Evolutionary conservation across 192 early-diverging fungal genomes (phyloP).

Genomic region (Allomyces macrogynus): DNA sequence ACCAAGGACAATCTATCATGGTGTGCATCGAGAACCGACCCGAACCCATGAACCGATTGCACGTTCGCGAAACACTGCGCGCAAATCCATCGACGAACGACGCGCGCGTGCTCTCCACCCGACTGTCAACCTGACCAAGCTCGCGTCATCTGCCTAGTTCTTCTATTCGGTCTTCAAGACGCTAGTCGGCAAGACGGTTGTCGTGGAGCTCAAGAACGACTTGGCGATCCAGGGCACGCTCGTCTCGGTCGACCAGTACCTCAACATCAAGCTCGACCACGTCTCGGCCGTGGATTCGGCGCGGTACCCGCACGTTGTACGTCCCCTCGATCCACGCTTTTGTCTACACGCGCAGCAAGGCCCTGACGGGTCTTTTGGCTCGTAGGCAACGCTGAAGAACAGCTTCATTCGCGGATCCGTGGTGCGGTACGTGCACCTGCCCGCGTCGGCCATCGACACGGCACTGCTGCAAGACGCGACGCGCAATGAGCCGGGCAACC

Average conservation of each 20-base stretch:
- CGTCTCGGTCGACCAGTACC: constrained; percentile 95
- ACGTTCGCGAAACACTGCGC: no score
- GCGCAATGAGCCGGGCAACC: constrained; percentile 47
- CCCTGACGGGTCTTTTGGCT: neutral
- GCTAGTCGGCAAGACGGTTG: constrained; percentile 84
- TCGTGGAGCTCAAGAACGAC: constrained; percentile 98
- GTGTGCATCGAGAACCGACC: no score
- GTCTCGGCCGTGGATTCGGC: constrained; percentile 66
- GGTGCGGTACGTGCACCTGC: constrained; percentile 86
- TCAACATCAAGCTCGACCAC: constrained; percentile 96
- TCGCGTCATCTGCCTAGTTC: constrained; percentile 34
- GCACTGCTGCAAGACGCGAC: constrained; percentile 93
- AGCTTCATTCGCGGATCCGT: constrained; percentile 99
- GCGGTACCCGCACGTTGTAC: constrained; percentile 91
- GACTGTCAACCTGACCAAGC: neutral
- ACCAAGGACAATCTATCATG: no score
- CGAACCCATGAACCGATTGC: no score
- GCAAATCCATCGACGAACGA: no score
- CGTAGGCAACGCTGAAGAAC: constrained; percentile 87
- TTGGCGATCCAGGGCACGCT: constrained; percentile 75
- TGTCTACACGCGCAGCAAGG: neutral
- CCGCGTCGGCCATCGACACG: constrained; percentile 72
- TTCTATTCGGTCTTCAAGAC: constrained; percentile 99
- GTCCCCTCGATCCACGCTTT: neutral
- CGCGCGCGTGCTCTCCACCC: no score